Base-by-base conservation (phyloP, 495 filamentous ascomycete species). In the Annulohypoxylon stygium region DNA sequence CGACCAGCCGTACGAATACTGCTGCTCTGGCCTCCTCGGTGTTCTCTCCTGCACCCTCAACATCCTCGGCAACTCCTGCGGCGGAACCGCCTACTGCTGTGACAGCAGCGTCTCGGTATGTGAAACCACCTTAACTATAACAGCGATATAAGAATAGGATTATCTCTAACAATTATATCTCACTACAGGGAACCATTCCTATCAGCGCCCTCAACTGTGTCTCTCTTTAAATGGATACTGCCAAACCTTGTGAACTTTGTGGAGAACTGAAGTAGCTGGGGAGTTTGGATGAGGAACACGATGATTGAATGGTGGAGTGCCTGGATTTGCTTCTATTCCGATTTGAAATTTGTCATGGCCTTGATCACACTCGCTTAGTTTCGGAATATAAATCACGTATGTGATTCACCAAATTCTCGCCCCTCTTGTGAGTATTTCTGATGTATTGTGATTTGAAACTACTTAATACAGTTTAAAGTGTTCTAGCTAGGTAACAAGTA, bases 321-420 rank as follows among this genome's bases (percentile, higher is more conserved):
- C 70, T 20, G 63, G 37, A 37, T 70, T 57, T 62, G 20, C 12
- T 74, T 57, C 61, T 47, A 57, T 59, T 63, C 51, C 51, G 43
- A 54, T 54, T 63, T 45, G 20, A 57, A 33, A 61, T 61, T n/a
- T 61, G 53, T 78, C 69, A 73, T 34, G 69, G 73, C 74, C 73
- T 67, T 76, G 70, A 71, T 39, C 45, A 76, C 69, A 62, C 55
- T 78, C 76, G 45, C 71, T 73, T 73, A 76, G 55, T 16, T 74
- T 61, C 34, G 34, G 12, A 62, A 69, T 57, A 47, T 30, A n/a
- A 55, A 20, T 47, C 53, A 61, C 39, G 5, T 65, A 53, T 11
- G 55, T 55, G 58, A 63, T 54, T 41, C 51, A 62, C 16, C 39
- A 37, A n/a, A 4, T 26, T 4, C 2, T 58, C 12, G n/a, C 67